Percentiles rank a stretch among this genome's conserved stretches.
Conservation (phyloP, 73 alveolate species). For the Paramecium pentaurelia region DNA sequence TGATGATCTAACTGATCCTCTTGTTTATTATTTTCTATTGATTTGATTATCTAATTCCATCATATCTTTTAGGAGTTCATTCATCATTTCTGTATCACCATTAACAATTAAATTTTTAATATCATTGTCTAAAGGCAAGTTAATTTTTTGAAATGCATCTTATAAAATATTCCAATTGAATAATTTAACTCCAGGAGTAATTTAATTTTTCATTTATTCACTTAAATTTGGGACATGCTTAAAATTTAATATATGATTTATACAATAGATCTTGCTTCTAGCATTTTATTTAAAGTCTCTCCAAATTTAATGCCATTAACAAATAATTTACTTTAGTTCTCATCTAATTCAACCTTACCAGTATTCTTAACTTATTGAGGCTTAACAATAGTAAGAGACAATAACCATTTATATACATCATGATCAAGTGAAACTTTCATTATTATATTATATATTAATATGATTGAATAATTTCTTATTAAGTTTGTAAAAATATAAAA, state of each 20-base stretch:
- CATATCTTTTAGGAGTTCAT: slow-evolving; percentile 56
- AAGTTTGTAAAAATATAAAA: neutral
- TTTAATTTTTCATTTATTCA: slow-evolving; percentile 62
- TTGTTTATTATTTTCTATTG: slow-evolving; percentile 15
- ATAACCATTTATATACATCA: slow-evolving; percentile 35
- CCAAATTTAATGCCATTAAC: slow-evolving; percentile 36
- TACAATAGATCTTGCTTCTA: slow-evolving; percentile 7
- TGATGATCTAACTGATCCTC: slow-evolving; percentile 41
- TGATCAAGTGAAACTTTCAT: slow-evolving; percentile 35
- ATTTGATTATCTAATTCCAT: slow-evolving; percentile 39
- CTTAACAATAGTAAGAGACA: neutral
- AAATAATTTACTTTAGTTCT: neutral
- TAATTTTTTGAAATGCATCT: slow-evolving; percentile 60
- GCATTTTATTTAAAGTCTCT: neutral
- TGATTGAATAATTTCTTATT: neutral
- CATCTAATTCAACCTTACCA: slow-evolving; percentile 45
- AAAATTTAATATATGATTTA: neutral
- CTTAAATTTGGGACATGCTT: slow-evolving; percentile 34
- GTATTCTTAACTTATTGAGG: neutral
- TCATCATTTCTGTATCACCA: slow-evolving; percentile 55
- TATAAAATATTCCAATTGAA: slow-evolving; percentile 78
- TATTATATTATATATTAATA: neutral
- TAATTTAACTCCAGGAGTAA: slow-evolving; percentile 74
- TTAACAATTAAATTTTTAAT: slow-evolving; percentile 48
- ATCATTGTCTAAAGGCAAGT: slow-evolving; percentile 53